Conservation (phyloP, 805 yeast species). For the Priceomyces castillae region DNA sequence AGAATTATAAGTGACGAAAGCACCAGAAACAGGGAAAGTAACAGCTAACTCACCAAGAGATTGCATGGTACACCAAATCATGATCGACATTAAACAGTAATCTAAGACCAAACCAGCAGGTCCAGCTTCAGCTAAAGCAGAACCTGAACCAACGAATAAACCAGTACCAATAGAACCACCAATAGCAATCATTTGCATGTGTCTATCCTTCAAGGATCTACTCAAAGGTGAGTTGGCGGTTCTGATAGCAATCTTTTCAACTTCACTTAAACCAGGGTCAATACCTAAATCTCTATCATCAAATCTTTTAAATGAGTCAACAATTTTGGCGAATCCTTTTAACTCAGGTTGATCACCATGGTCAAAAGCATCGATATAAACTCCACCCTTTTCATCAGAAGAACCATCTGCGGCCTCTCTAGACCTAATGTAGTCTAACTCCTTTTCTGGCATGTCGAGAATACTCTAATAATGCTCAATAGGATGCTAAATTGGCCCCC, state of each 20-base stretch:
- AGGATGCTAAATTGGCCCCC: not conserved
- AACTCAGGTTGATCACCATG: conserved; percentile 18
- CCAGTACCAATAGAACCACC: conserved; percentile 88
- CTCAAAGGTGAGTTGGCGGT: conserved; percentile 51
- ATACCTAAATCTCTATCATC: conserved; percentile 38
- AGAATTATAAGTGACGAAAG: conserved; percentile 59
- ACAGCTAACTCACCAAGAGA: conserved; percentile 57
- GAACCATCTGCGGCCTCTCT: conserved; percentile 32
- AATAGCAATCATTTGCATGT: conserved; percentile 76
- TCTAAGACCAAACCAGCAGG: conserved; percentile 70
- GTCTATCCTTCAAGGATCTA: conserved; percentile 58
- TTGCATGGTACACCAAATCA: conserved; percentile 55
- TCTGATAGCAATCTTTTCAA: conserved; percentile 33
- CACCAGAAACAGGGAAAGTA: conserved; percentile 66
- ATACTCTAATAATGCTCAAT: not conserved
- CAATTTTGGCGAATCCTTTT: conserved; percentile 19
- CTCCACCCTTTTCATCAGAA: conserved; percentile 40
- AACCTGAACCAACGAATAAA: conserved; percentile 71
- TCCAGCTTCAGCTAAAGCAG: conserved; percentile 61
- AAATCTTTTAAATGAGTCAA: conserved; percentile 32
- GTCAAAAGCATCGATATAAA: conserved; percentile 29
- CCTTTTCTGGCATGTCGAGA: conserved; percentile 37
- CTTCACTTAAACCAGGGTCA: conserved; percentile 31
- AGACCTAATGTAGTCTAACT: conserved; percentile 39
- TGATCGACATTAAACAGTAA: conserved; percentile 52